Percentiles rank a stretch among this genome's conserved stretches.
These are phyloP conservation scores for Berberis vulgaris DNA, from an alignment of 164 flowering plant species.

Conservation along the genomic window DNA sequence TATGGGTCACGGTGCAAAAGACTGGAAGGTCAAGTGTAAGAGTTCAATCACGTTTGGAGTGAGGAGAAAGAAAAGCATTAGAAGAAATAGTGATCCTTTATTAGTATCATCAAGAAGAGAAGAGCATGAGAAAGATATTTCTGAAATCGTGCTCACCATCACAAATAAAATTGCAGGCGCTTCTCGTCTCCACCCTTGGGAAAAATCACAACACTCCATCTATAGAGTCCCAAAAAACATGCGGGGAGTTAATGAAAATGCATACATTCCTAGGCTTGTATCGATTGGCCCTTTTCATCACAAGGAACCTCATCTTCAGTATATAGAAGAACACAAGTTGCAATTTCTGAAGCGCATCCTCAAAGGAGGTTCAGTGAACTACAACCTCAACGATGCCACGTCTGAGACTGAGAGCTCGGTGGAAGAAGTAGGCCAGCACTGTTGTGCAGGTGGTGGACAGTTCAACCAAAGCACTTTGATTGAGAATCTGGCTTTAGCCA, in stretches of 20 bases:
- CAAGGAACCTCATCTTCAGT: background rate
- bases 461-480: background rate
- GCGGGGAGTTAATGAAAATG: background rate
- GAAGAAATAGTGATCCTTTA: no score
- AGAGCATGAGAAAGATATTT: no score
- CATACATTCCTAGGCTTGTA: slow-evolving; percentile 1
- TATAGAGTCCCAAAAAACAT: slow-evolving; percentile 6
- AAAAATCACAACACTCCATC: background rate
- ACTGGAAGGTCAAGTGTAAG: no score
- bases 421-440: no score
- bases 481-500: slow-evolving; percentile 8
- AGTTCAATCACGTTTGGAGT: no score
- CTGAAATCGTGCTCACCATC: no score
- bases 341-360: slow-evolving; percentile 15
- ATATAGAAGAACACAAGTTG: slow-evolving; percentile 22
- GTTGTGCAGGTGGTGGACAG: no score
- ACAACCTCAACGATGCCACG: background rate
- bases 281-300: slow-evolving; percentile 10
- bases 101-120: no score
- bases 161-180: no score
- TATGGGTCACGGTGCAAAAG: no score
- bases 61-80: no score
- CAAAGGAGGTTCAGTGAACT: background rate
- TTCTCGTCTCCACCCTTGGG: no score
- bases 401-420: background rate